Conservation (phyloP, 2,329 filamentous ascomycete species). For the Sporothrix globosa region DNA sequence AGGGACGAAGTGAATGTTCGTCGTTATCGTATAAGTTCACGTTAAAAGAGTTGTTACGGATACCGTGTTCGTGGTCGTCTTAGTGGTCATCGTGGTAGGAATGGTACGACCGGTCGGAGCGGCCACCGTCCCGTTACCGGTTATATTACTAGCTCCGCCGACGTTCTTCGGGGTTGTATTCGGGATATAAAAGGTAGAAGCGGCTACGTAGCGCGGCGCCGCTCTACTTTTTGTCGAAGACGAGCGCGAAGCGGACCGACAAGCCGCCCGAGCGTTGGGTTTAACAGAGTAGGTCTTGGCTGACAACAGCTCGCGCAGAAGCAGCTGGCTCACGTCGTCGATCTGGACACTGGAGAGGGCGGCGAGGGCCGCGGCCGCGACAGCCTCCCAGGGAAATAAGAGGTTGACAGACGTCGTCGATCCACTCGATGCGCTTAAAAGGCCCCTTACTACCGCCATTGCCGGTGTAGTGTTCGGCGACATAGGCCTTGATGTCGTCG, state of each 20-base stretch:
- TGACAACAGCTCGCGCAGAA: slow-evolving; percentile 65
- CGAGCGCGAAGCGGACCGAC: slow-evolving; percentile 72
- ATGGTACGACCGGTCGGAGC: slow-evolving; percentile 2
- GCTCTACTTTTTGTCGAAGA: slow-evolving; percentile 75
- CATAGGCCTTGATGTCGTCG: slow-evolving; percentile 75
- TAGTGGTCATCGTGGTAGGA: slow-evolving; percentile 46
- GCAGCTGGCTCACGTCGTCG: slow-evolving; percentile 58
- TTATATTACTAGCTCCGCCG: slow-evolving; percentile 55
- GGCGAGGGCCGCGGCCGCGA: slow-evolving; percentile 58
- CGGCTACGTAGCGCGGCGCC: slow-evolving; percentile 80
- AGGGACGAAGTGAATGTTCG: slow-evolving; percentile 46
- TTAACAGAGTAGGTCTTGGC: slow-evolving; percentile 70
- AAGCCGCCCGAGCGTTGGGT: slow-evolving; percentile 70
- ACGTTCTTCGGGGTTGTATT: slow-evolving; percentile 79
- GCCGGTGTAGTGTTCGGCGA: slow-evolving; percentile 65
- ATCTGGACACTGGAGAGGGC: slow-evolving; percentile 53
- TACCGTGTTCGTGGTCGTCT: slow-evolving; percentile 54
- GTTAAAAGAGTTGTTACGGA: slow-evolving; percentile 62
- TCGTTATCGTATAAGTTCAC: slow-evolving; percentile 68
- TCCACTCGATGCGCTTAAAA: slow-evolving; percentile 79
- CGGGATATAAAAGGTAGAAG: slow-evolving; percentile 90
- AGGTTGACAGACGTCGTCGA: slow-evolving; percentile 93
- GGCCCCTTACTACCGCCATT: slow-evolving; percentile 53
- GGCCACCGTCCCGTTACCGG: slow-evolving; percentile 46
- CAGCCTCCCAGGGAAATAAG: slow-evolving; percentile 64